Base-by-base conservation (phyloP, 805 yeast species). In the Pichia pseudocactophila region DNA sequence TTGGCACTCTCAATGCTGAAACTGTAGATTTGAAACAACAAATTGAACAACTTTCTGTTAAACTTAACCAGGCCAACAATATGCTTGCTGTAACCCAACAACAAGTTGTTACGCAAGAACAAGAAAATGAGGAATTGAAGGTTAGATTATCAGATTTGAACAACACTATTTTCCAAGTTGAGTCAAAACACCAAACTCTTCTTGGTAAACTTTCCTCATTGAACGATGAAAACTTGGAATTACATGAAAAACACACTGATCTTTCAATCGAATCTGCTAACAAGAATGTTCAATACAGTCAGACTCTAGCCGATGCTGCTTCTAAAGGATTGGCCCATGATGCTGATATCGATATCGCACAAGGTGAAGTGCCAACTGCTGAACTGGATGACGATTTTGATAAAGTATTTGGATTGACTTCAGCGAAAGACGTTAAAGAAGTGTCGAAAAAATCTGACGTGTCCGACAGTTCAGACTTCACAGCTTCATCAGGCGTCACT, bases 1-100 rank as follows among this genome's bases (percentile, higher is more conserved):
- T 89, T 41, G 79, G 82, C 12, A 62, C 63, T 25, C 63, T 81
- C 55, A 86, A 81, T 57, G 79, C 82, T 5, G 85, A 82, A 59
- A 72, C 78, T 22, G 70, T 69, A 16, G 78, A 76, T 42, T 59
- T 82, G 47, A 74, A 78, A 50, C 66, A 67, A 42, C 80, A 78
- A 49, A 56, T 82, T 28, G 78, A 71, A 36, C 62, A 67, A 34
- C 68, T 73, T 37, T 65, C 74, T 44, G 61, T 64, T 37, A 82
- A 80, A 42, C 70, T 76, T 17, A 74, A 73, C 48, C 81, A 80
- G 52, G 76, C 83, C 27, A 68, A 70, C 42, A 81, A 82, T 40
- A 66, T 82, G 51, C 68, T 72, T 17, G 72, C 80, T 35, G 85
- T 86, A 33, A 76, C 76, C 51, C 68, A 76, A 42, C 79, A 82